Base-by-base conservation (phyloP, 1,284 basidiomycete species). In the Porphyrellus sp. region DNA sequence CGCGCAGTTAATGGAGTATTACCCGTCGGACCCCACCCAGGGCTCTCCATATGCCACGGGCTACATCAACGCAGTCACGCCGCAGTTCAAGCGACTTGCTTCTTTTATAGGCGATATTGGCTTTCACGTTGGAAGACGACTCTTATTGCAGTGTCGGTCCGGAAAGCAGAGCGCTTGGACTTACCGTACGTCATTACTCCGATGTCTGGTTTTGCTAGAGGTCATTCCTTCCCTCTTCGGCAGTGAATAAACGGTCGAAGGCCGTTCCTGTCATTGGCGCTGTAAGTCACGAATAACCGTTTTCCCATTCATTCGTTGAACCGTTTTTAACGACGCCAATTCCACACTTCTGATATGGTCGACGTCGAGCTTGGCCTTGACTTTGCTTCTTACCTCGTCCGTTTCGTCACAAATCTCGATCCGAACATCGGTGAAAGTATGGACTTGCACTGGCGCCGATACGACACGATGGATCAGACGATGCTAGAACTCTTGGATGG, bases 41-140 rank as follows among this genome's bases (percentile, higher is more conserved):
- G 79, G 80, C 8, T 81, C 79, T 1, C 81, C 81, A 0, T 83
- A 73, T 55, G 66, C 72, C 44, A 82, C 80, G 0, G 72, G 78
- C 0, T 57, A 65, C 31, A 37, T 74, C 1, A 78, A 82, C 55
- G 70, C 69, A 0, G 49, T 80, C 15, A 73, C 77, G 0, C 75
- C 77, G 0, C 72, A 82, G 11, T 83, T 70, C 65, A 82, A 83
- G 63, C 70, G 81, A 18, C 58, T 83, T 1, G 75, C 81, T 8
- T 70, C 79, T 0, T 62, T 83, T 53, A 70, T 71, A 45, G 81
- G 81, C 0, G 82, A 84, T 54, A 61, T 71, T 1, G 69, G 76
- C 1, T 83, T 83, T 67, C 79, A 83, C 48, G 78, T 71, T 0
- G 75, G 79, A 6, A 70, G 80, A 21, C 65, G 80, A 20, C 77